Conservation (phyloP, 305 asterid species). For the Solanum hybrid region DNA sequence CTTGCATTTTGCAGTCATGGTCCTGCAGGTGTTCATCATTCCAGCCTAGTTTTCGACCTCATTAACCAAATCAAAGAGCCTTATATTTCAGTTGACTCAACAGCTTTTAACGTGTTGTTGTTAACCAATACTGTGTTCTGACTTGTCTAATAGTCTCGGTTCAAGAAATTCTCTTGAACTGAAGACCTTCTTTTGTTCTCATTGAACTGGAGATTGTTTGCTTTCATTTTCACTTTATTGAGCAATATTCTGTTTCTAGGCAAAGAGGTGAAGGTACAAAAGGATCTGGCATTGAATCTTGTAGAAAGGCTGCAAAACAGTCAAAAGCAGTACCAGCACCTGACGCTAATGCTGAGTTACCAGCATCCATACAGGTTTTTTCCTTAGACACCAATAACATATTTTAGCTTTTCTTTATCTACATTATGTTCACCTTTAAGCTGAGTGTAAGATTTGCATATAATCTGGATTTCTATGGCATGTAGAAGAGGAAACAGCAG, state of each 20-base stretch:
- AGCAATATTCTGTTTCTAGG: constrained; percentile 23
- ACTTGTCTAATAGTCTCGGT: background rate
- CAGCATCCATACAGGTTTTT: constrained; percentile 53
- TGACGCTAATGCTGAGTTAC: constrained; percentile 64
- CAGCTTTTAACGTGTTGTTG: background rate
- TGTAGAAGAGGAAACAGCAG: constrained; percentile 47
- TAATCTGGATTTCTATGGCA: background rate
- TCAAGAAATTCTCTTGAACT: background rate
- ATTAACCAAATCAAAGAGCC: background rate
- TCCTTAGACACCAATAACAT: background rate
- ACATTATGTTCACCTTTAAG: background rate
- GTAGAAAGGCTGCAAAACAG: constrained; percentile 33
- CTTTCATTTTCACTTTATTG: background rate
- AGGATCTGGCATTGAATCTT: constrained; percentile 35
- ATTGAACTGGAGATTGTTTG: background rate
- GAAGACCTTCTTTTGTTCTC: background rate
- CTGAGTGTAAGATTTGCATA: background rate
- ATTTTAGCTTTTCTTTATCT: background rate
- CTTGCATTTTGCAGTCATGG: background rate
- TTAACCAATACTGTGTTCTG: background rate
- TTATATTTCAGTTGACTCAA: background rate
- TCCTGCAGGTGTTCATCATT: background rate
- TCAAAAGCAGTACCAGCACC: constrained; percentile 63
- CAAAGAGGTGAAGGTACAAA: constrained; percentile 44
- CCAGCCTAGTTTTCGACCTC: background rate